Evolutionary conservation across 2,329 filamentous ascomycete species (phyloP).

Genomic region (Talaromyces funiculosus): DNA sequence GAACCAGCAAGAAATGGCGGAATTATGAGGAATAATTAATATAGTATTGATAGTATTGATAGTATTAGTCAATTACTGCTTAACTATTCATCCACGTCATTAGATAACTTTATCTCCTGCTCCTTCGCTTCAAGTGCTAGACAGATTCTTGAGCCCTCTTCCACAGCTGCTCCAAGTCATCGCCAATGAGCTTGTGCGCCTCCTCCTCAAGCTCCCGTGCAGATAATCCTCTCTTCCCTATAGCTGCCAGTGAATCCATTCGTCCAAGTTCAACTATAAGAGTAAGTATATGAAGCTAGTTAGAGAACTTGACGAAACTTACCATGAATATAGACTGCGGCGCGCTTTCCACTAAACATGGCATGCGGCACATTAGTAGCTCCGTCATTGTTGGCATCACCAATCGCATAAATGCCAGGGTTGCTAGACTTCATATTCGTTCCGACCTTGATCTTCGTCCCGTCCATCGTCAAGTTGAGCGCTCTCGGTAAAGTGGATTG

Average conservation of each 20-base stretch:
- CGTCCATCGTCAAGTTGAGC: constrained; percentile 44
- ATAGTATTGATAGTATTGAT: background rate
- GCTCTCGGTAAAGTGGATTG: constrained; percentile 43
- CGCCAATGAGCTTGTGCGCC: constrained; percentile 25
- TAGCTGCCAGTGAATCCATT: constrained; percentile 25
- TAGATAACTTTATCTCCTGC: no score
- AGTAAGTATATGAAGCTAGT: background rate
- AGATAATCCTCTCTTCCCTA: constrained; percentile 25
- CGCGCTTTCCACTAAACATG: constrained; percentile 54
- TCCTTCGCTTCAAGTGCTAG: background rate
- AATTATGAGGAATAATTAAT: no score
- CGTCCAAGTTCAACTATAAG: constrained; percentile 28
- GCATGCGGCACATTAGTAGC: constrained; percentile 58
- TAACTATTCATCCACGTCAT: background rate
- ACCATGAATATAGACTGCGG: constrained; percentile 55
- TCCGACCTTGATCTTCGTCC: constrained; percentile 43
- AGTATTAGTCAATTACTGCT: background rate
- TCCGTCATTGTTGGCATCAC: constrained; percentile 57
- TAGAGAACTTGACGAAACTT: constrained; percentile 22
- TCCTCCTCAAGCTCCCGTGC: constrained; percentile 24
- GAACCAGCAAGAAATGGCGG: no score
- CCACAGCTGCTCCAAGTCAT: constrained; percentile 27
- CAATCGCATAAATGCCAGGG: constrained; percentile 52
- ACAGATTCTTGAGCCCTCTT: constrained; percentile 1
- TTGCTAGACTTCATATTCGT: constrained; percentile 49